A percentile compares a stretch with the other conserved stretches of the same genome.
phyloP scores from a whole-genome alignment of 1,284 basidiomycete species.

The Psilocybe mexicana region DNA sequence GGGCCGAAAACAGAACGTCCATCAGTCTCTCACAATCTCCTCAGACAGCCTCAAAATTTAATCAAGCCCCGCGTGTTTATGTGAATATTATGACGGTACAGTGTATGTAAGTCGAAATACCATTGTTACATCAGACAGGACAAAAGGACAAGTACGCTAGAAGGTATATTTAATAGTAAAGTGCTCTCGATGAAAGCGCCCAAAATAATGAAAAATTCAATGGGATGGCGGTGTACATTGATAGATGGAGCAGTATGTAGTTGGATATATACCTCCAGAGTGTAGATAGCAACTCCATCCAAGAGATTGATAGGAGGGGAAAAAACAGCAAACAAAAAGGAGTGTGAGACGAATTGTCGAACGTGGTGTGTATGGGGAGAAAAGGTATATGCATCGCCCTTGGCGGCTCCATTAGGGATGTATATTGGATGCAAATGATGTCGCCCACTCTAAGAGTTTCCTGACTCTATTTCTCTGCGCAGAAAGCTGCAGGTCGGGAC shows the following conservation, averaged over 20 bases:
- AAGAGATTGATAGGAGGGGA: slow-evolving; percentile 7
- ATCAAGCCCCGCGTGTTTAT: slow-evolving; percentile 16
- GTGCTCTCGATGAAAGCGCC: background rate
- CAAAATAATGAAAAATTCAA: background rate
- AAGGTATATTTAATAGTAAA: slow-evolving; percentile 14
- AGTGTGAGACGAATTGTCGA: slow-evolving; percentile 25
- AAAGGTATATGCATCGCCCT: slow-evolving; percentile 28
- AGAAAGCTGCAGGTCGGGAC: background rate
- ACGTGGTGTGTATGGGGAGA: slow-evolving; percentile 26
- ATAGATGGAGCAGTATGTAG: background rate
- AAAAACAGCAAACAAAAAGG: slow-evolving; percentile 28
- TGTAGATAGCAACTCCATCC: slow-evolving; percentile 17
- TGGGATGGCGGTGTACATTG: background rate
- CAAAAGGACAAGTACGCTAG: slow-evolving; percentile 12
- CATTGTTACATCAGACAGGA: slow-evolving; percentile 5
- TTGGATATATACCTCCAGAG: slow-evolving; percentile 20
- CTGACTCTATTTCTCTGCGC: background rate
- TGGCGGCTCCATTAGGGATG: slow-evolving; percentile 1
- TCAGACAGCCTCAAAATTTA: slow-evolving; percentile 17
- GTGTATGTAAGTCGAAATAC: background rate
- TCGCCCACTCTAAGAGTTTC: background rate
- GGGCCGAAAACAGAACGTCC: slow-evolving; percentile 18
- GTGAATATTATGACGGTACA: slow-evolving; percentile 14
- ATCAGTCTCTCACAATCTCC: slow-evolving; percentile 27
- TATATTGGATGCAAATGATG: slow-evolving; percentile 12